Base-by-base conservation (phyloP, 1,139 yeast species). In the Candida frijolesensis region DNA sequence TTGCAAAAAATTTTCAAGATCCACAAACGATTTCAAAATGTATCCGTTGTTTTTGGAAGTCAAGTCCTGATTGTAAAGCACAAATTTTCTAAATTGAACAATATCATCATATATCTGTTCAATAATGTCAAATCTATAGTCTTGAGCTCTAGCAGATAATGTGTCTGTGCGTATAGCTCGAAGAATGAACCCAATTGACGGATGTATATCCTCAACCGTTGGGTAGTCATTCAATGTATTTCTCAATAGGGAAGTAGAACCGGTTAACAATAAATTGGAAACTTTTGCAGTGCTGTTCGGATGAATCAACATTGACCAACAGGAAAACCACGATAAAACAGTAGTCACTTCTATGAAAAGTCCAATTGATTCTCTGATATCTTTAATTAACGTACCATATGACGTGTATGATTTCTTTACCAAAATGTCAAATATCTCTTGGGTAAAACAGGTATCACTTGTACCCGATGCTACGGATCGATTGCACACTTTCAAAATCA, bases 321-420 rank as follows among this genome's bases (percentile, higher is more conserved):
- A 67, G 1, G 76, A 65, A 48, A 70, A 66, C 42, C 74, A 60
- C 10, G 79, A 74, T 29, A 75, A 68, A 41, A 68, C 65, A 2
- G 76, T 68, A 2, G 78, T 70, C 51, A 64, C 70, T 49, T 74
- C 78, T 12, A 70, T 60, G 49, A 71, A 74, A 43, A 65, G 62
- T 19, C 59, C 61, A 38, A 74, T 61, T 1, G 75, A 65, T 43
- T 66, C 67, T 38, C 78, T 57, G 33, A 75, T 61, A 44, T 70
- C 67, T 27, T 63, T 62, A 11, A 75, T 72, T 44, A 74, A 61
- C 22, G 57, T 56, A 1, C 78, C 78, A 54, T 72, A 75, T 45
- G 67, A 68, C 15, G 59, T 54, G 50, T 67, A 74, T 5, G 77
- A 70, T 53, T 70, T 72, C 22, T 63, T 62, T 1, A 72, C 68